These are phyloP conservation scores for Tephrocybe rancida DNA, from an alignment of 768 basidiomycete species.

Conservation along the genomic window DNA sequence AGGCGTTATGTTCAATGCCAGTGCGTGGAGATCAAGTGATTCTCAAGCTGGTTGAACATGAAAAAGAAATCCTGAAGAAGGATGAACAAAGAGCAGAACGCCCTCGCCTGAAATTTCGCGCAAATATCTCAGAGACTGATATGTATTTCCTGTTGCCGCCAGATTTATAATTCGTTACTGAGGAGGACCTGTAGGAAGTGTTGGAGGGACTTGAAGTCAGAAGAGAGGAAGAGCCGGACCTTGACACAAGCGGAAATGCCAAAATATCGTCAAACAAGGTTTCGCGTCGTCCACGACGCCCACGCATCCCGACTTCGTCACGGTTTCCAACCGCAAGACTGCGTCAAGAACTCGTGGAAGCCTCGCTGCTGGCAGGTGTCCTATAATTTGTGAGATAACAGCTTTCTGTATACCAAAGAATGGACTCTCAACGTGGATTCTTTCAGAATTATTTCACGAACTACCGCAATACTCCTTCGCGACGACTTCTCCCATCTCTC, in stretches of 20 bases:
- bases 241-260: slow-evolving; percentile 1
- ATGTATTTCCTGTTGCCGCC: too few relatives aligned
- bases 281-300: slow-evolving; percentile 15
- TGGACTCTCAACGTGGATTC: slow-evolving; percentile 23
- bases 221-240: too few relatives aligned
- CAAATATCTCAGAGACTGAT: too few relatives aligned
- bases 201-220: too few relatives aligned
- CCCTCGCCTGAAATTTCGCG: too few relatives aligned
- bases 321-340: slow-evolving; percentile 9
- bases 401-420: slow-evolving; percentile 3
- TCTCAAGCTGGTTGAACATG: too few relatives aligned
- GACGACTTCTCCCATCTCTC: slow-evolving; percentile 19
- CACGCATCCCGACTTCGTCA: not conserved
- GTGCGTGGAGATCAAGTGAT: too few relatives aligned
- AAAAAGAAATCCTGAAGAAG: too few relatives aligned
- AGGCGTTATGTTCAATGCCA: too few relatives aligned
- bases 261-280: slow-evolving; percentile 20
- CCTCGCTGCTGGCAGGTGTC: slow-evolving; percentile 12
- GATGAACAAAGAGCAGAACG: too few relatives aligned
- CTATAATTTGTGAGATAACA: slow-evolving; percentile 18
- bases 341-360: slow-evolving; percentile 14
- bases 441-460: slow-evolving; percentile 30
- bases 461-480: slow-evolving; percentile 26
- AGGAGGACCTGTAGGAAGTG: too few relatives aligned
- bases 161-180: too few relatives aligned